Evolutionary conservation across 495 filamentous ascomycete species (phyloP).

Genomic region (Podospora pseudopauciseta): DNA sequence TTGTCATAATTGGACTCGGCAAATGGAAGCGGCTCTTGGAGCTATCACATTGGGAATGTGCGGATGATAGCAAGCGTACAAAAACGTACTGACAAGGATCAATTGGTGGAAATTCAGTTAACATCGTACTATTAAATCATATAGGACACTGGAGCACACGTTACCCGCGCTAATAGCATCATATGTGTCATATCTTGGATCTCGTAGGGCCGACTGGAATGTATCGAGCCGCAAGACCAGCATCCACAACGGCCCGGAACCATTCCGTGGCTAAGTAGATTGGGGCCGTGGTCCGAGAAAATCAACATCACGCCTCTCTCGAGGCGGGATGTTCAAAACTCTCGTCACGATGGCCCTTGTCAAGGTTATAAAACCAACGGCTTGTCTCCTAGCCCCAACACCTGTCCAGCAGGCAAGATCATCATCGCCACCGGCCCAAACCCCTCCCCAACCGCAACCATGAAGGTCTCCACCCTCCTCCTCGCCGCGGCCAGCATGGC

Average conservation of each 20-base stretch:
- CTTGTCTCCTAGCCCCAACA: not conserved
- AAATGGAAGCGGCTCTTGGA: not conserved
- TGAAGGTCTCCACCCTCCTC: slow-evolving; percentile 15
- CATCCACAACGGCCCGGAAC: not conserved
- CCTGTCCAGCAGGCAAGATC: not conserved
- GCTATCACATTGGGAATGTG: not conserved
- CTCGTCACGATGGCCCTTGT: not conserved
- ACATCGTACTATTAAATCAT: not conserved
- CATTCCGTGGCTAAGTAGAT: not conserved
- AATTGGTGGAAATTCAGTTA: not conserved
- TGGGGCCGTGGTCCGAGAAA: not conserved
- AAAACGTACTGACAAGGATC: not conserved
- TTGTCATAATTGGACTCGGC: not conserved
- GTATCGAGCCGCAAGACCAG: not conserved
- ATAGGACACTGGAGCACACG: not conserved
- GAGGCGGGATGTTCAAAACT: not conserved
- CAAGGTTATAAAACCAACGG: not conserved
- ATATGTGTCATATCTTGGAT: not conserved
- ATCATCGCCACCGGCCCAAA: not conserved
- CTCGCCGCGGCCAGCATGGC: not conserved
- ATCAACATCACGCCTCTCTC: not conserved
- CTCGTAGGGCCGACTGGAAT: not conserved
- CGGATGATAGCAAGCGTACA: not conserved
- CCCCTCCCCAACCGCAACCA: not conserved
- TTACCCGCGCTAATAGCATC: not conserved